These are phyloP conservation scores for Schizonepeta tenuifolia DNA, from an alignment of 257 asterid genomes.

Conservation along the genomic window DNA sequence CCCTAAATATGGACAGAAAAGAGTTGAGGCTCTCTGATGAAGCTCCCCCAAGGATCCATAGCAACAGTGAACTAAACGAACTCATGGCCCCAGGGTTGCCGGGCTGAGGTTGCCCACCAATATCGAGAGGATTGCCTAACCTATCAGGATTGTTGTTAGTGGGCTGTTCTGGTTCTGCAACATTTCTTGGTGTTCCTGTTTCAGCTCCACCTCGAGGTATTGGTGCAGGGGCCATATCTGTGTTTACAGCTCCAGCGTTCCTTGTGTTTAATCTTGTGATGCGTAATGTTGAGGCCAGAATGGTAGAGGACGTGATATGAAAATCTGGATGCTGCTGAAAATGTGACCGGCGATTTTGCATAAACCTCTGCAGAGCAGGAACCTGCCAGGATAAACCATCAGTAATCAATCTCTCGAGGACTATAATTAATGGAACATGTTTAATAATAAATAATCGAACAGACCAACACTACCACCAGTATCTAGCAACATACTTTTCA, in stretches of 20 bases:
- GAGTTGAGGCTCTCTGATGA: conserved; percentile 96
- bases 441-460: background rate
- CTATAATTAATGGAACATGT: conserved; percentile 13
- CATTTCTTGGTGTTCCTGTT: conserved; percentile 45
- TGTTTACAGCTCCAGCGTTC: conserved; percentile 53
- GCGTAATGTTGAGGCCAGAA: conserved; percentile 92
- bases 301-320: conserved; percentile 89
- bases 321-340: conserved; percentile 96
- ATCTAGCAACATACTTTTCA: background rate
- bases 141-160: conserved; percentile 51
- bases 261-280: conserved; percentile 86
- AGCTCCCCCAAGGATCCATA: conserved; percentile 95
- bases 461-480: conserved; percentile 3
- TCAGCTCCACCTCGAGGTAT: conserved; percentile 51
- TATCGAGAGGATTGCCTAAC: conserved; percentile 66
- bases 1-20: conserved; percentile 83
- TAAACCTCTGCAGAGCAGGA: conserved; percentile 93
- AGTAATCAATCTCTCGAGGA: conserved; percentile 13
- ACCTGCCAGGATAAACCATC: conserved; percentile 57
- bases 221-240: conserved; percentile 55
- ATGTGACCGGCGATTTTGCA: conserved; percentile 83
- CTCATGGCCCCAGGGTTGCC: conserved; percentile 77
- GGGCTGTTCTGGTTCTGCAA: conserved; percentile 41
- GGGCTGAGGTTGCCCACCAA: conserved; percentile 66
- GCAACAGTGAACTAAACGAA: conserved; percentile 78